phyloP scores from a whole-genome alignment of 148 eudicot genomes.

The Persicaria maculosa region DNA sequence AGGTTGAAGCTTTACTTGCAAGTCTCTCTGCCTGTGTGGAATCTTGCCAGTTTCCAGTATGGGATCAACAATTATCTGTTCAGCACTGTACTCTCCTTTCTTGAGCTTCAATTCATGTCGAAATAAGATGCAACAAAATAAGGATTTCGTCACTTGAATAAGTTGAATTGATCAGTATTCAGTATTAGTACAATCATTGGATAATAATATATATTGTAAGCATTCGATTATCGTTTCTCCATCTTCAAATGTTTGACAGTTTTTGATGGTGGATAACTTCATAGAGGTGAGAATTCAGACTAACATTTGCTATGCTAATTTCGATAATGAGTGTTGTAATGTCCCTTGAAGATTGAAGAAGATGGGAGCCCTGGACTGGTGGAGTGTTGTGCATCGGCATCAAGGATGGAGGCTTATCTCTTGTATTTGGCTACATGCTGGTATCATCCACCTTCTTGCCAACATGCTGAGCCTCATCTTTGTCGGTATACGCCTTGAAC shows the following conservation, averaged over 20 bases:
- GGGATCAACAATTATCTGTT: not conserved
- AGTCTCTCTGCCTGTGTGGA: not conserved
- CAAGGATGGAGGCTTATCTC: conserved; percentile 23
- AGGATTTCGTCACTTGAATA: too few species aligned
- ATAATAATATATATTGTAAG: not conserved
- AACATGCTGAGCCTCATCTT: conserved; percentile 22
- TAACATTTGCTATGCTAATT: not conserved
- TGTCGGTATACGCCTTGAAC: conserved; percentile 24
- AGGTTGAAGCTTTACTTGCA: not conserved
- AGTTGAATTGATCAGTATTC: not conserved
- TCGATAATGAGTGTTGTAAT: not conserved
- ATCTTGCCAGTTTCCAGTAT: not conserved
- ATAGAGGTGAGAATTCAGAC: not conserved
- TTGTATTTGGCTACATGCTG: conserved; percentile 22
- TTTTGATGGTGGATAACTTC: not conserved
- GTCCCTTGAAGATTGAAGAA: conserved; percentile 15
- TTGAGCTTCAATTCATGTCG: not conserved
- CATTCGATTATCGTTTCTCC: not conserved
- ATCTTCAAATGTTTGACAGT: not conserved
- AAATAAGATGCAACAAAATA: not conserved
- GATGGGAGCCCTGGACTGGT: conserved; percentile 19
- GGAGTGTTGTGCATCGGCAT: conserved; percentile 16
- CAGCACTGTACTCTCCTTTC: not conserved
- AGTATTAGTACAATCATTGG: not conserved
- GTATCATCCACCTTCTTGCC: conserved; percentile 19